Evolutionary conservation across 1,284 basidiomycete species (phyloP), one percentile per base, ranked within the genome.

Genomic region (Ustilago nuda): DNA sequence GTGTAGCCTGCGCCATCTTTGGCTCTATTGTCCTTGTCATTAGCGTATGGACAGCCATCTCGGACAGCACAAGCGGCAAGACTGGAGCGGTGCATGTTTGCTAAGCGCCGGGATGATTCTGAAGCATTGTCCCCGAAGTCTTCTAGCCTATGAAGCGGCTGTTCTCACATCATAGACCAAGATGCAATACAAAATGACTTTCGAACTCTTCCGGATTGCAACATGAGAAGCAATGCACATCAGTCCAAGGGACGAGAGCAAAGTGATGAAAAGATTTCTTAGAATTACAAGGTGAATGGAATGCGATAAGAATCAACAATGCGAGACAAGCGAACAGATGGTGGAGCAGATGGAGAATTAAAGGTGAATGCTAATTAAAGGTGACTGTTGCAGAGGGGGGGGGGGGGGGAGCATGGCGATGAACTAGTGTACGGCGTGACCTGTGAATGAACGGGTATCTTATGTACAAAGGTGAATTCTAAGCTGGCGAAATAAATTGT

Each of bases 21-120:
- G 84, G 84, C 11, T 63, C 75, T 17, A 45, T 81, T 4, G 83
- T 85, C 5, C 70, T 85, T n/a, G 57, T 81, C 62, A 78, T 84
- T 55, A 76, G 74, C 36, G 77, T 79, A 5, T 76, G 73, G 73
- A 79, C 77, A 4, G 78, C 78, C 3, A 64, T 79, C 30, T 59
- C 70, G 0, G 74, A 79, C 45, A 61, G 64, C 12, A 65, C 69
- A 23, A 74, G 66, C 37, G 78, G 74, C 33, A 76, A 73, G 51
- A 66, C 66, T 5, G 78, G 78, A 27, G 78, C 74, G 5, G 74
- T 77, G 15, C 74, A 79, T 45, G 57, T 66, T n/a, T 79, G 78
- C 61, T 79, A 57, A 62, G 19, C 3, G 7, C 13, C 19, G n/a
- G 17, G 39, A 19, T 15, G 19, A 7, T 7, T 45, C 13, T 19